Conservation (phyloP, 2,329 filamentous ascomycete species). For the Alternaria consortialis region DNA sequence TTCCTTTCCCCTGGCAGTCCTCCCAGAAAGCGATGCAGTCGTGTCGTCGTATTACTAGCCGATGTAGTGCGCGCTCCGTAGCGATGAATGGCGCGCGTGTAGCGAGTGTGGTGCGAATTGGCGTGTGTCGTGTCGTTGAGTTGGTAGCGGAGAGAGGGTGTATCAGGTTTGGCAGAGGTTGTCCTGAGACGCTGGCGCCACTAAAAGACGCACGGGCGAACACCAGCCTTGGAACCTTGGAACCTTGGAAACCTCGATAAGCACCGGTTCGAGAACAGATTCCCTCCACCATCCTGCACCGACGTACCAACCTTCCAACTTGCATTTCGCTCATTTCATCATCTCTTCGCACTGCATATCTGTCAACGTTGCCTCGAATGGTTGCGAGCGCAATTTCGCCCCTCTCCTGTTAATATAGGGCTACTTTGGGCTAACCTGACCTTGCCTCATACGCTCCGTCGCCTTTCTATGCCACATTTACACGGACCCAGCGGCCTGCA, state of each 20-base stretch:
- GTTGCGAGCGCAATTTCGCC: background rate
- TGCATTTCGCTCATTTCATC: background rate
- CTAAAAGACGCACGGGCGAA: constrained; percentile 11
- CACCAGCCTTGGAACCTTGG: constrained; percentile 19
- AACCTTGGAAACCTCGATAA: constrained; percentile 14
- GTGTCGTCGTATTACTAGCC: constrained; percentile 19
- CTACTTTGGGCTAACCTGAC: constrained; percentile 20
- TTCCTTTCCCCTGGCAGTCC: constrained; percentile 34
- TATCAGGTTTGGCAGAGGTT: constrained; percentile 34
- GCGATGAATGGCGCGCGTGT: constrained; percentile 22
- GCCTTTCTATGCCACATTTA: constrained; percentile 8
- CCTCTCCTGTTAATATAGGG: constrained; percentile 31
- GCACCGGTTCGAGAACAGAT: constrained; percentile 18
- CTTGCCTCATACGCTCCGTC: constrained; percentile 5
- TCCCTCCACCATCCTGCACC: constrained; percentile 16
- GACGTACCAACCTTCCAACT: constrained; percentile 2
- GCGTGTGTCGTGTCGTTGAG: constrained; percentile 35
- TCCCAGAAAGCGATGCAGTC: constrained; percentile 28
- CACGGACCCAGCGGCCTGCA: constrained; percentile 3
- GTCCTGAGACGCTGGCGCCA: constrained; percentile 26
- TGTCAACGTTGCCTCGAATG: background rate
- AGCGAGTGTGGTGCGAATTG: constrained; percentile 30
- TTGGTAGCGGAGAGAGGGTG: constrained; percentile 23
- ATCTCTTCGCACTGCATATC: background rate
- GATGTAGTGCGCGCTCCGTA: constrained; percentile 22